phyloP scores from a whole-genome alignment of 257 asterid species.

The Jasminum sambac region DNA sequence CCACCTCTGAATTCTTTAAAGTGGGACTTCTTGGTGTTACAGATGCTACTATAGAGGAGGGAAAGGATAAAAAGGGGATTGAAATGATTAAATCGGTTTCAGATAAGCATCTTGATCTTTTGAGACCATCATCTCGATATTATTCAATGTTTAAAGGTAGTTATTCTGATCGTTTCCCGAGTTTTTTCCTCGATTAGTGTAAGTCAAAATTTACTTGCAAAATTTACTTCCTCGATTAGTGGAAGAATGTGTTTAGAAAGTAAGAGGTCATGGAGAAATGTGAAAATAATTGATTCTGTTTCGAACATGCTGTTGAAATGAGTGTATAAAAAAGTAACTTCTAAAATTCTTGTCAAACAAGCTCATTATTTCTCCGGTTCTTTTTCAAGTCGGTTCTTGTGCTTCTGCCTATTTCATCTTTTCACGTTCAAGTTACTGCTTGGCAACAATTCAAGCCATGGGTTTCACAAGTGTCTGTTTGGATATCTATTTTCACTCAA shows the following conservation, averaged over 20 bases:
- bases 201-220: background rate
- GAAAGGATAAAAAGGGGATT: conserved; percentile 63
- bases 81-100: conserved; percentile 81
- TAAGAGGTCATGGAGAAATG: too few relatives aligned
- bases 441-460: background rate
- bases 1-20: background rate
- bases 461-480: background rate
- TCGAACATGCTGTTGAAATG: too few relatives aligned
- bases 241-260: too few relatives aligned
- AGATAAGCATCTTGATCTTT: conserved; percentile 90
- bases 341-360: background rate
- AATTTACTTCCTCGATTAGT: background rate
- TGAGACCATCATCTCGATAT: conserved; percentile 91
- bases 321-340: too few relatives aligned
- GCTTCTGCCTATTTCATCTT: background rate
- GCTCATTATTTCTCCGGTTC: background rate
- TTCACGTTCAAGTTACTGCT: background rate
- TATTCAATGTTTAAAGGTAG: conserved; percentile 32
- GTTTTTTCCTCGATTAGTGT: background rate
- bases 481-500: background rate
- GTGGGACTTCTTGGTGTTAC: conserved; percentile 60
- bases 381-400: background rate
- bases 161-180: background rate
- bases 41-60: conserved; percentile 76
- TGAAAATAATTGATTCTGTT: too few relatives aligned